Conservation (phyloP, 257 asterid species). For the Solanum ossicruentum region DNA sequence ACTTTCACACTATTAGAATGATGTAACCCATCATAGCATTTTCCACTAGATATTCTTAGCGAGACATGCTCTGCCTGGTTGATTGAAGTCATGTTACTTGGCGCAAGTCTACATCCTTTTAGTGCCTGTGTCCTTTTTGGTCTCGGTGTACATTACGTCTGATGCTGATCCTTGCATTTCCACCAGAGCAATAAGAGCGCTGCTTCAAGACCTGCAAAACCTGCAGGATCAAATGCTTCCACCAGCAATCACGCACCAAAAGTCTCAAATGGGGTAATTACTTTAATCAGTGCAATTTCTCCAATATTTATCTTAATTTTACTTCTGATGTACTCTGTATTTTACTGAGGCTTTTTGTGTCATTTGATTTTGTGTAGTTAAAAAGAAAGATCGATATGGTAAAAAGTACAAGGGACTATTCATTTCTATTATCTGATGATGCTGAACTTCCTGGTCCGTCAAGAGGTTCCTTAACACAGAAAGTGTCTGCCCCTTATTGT, state of each 20-base stretch:
- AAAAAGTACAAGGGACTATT: conserved; percentile 78
- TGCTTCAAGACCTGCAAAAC: conserved; percentile 25
- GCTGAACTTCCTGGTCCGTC: conserved; percentile 50
- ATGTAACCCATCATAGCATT: background rate
- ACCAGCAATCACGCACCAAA: conserved; percentile 19
- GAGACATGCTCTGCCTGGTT: background rate
- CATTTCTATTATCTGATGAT: conserved; percentile 77
- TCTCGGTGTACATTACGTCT: background rate
- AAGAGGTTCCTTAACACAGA: conserved; percentile 37
- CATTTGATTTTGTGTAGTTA: conserved; percentile 27
- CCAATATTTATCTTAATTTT: background rate
- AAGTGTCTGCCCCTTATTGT: conserved; percentile 37
- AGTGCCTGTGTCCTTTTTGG: background rate
- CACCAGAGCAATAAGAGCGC: conserved; percentile 46
- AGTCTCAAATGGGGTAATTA: conserved; percentile 46
- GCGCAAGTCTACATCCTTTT: background rate
- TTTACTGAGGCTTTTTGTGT: background rate
- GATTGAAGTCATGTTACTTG: background rate
- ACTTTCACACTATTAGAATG: background rate
- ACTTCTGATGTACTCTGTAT: background rate
- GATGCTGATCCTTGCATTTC: background rate
- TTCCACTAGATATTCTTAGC: background rate
- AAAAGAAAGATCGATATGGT: conserved; percentile 56
- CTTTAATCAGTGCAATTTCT: background rate
- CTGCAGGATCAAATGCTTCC: conserved; percentile 31